phyloP scores from a whole-genome alignment of 108 stramenopile genomes.

The Fragilaria radians region DNA sequence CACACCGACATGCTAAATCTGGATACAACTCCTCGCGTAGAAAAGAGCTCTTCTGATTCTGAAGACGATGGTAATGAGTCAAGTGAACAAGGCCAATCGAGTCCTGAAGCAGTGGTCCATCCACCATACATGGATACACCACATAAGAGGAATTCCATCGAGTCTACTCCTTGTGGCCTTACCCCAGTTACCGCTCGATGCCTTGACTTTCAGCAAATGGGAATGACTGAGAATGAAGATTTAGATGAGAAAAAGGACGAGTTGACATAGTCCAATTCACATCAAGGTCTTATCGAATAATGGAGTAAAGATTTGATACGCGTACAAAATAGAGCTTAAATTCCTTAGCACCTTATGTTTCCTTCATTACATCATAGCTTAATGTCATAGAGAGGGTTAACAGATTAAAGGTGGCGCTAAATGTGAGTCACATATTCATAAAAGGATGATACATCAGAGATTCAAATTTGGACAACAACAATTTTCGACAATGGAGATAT shows the following conservation, averaged over 20 bases:
- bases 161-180: conserved; percentile 10
- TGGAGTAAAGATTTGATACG: too few species aligned
- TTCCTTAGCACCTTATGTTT: too few species aligned
- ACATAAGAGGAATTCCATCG: neutral
- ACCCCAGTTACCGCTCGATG: conserved; percentile 38
- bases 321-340: too few species aligned
- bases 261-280: too few species aligned
- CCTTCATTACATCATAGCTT: too few species aligned
- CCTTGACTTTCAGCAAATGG: conserved; percentile 35
- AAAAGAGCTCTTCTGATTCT: neutral
- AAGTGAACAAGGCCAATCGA: neutral
- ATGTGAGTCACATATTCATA: too few species aligned
- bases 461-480: too few species aligned
- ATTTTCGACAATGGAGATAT: too few species aligned
- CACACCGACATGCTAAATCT: neutral
- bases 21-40: neutral
- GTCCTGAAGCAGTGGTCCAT: neutral
- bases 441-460: too few species aligned
- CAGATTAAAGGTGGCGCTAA: too few species aligned
- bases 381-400: too few species aligned
- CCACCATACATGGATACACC: neutral
- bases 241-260: neutral
- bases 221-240: conserved; percentile 8
- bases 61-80: neutral
- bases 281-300: too few species aligned